These are phyloP conservation scores for Fragilariopsis cylindrus DNA, from an alignment of 108 stramenopile genomes.

Conservation along the genomic window DNA sequence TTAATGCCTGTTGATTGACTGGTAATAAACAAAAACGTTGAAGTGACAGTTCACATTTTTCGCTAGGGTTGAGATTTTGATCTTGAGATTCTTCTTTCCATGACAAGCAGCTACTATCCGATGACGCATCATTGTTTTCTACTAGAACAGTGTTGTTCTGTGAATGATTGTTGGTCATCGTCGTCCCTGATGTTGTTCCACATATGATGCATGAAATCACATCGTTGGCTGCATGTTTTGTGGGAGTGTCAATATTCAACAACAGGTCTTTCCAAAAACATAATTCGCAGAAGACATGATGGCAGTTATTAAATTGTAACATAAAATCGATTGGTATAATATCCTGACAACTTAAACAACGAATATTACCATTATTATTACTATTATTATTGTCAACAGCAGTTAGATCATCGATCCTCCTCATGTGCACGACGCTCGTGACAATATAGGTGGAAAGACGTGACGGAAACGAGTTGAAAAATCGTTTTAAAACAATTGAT, in stretches of 20 bases:
- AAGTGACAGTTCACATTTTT: conserved; percentile 43
- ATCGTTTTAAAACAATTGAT: conserved; percentile 38
- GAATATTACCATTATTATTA: neutral
- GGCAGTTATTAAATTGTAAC: conserved; percentile 23
- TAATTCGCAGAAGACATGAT: conserved; percentile 57
- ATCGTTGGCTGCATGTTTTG: conserved; percentile 23
- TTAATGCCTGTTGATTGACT: conserved; percentile 43
- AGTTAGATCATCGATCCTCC: conserved; percentile 37
- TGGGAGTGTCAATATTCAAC: conserved; percentile 36
- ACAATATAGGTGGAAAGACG: conserved; percentile 62
- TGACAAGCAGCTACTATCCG: too few relatives aligned
- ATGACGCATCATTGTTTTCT: too few relatives aligned
- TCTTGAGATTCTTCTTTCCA: too few relatives aligned
- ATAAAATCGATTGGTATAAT: neutral
- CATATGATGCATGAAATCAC: conserved; percentile 54
- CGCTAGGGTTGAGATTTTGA: conserved; percentile 9
- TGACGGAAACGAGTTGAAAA: conserved; percentile 63
- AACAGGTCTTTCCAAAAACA: conserved; percentile 73
- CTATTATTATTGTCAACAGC: neutral
- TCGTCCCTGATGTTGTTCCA: neutral
- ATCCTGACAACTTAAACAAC: conserved; percentile 21
- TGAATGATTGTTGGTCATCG: too few relatives aligned
- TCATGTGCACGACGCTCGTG: conserved; percentile 64
- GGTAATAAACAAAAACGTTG: conserved; percentile 50
- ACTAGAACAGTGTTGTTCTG: too few relatives aligned